phyloP scores from a whole-genome alignment of 2,329 filamentous ascomycete species.

The Arthroderma sp. region DNA sequence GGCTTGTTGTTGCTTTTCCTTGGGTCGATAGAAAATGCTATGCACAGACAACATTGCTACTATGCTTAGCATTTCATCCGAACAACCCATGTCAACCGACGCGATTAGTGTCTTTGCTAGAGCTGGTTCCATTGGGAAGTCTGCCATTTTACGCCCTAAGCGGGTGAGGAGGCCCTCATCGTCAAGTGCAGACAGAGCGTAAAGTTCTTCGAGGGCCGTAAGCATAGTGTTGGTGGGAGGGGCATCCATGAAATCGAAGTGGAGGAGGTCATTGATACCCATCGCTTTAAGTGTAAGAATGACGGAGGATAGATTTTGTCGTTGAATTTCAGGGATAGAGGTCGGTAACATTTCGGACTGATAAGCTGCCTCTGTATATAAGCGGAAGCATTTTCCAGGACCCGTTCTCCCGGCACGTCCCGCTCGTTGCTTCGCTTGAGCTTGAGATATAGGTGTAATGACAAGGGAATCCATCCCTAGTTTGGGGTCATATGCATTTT shows the following conservation, averaged over 20 bases:
- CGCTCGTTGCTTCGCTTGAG: slow-evolving; percentile 86
- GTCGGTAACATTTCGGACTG: slow-evolving; percentile 96
- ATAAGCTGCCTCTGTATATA: slow-evolving; percentile 92
- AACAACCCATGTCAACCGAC: slow-evolving; percentile 75
- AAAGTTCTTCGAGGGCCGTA: slow-evolving; percentile 86
- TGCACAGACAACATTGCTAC: slow-evolving; percentile 86
- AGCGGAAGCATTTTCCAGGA: slow-evolving; percentile 85
- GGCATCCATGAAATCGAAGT: slow-evolving; percentile 98
- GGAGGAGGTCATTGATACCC: slow-evolving; percentile 94
- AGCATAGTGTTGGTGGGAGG: slow-evolving; percentile 97
- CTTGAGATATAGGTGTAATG: slow-evolving; percentile 91
- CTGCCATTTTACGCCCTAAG: slow-evolving; percentile 89
- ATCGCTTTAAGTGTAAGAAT: slow-evolving; percentile 98
- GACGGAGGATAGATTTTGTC: slow-evolving; percentile 81
- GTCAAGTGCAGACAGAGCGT: slow-evolving; percentile 79
- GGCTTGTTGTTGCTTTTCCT: slow-evolving; percentile 91
- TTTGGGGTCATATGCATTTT: slow-evolving; percentile 93
- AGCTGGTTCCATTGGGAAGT: slow-evolving; percentile 94
- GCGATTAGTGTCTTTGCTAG: slow-evolving; percentile 83
- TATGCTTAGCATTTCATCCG: slow-evolving; percentile 86
- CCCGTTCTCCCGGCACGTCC: slow-evolving; percentile 89
- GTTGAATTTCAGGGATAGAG: slow-evolving; percentile 89
- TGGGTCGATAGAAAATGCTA: slow-evolving; percentile 84
- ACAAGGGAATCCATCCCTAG: slow-evolving; percentile 95
- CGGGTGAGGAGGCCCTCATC: slow-evolving; percentile 90